These are phyloP conservation scores for Phaeodactylum tricornutum DNA, from an alignment of 108 stramenopile species.

Conservation along the genomic window DNA sequence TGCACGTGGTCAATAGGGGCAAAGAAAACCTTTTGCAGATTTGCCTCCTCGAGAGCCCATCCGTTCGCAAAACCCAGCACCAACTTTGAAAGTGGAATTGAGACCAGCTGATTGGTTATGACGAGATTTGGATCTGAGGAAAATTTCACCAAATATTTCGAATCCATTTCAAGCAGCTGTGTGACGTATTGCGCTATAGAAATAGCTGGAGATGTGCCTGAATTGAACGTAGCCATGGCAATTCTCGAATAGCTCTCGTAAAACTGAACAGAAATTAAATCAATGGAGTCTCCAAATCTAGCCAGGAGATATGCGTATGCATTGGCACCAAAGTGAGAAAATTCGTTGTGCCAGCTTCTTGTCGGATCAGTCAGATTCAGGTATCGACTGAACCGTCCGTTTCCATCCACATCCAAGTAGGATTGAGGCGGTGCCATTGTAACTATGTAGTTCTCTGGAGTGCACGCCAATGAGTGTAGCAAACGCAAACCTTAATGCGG, in stretches of 20 bases:
- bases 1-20: conserved; percentile 19
- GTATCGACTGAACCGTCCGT: conserved; percentile 8
- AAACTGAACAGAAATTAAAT: conserved; percentile 71
- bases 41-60: conserved; percentile 35
- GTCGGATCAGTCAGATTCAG: conserved; percentile 39
- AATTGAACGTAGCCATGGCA: conserved; percentile 25
- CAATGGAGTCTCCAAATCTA: conserved; percentile 56
- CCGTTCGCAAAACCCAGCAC: conserved; percentile 63
- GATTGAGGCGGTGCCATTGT: conserved; percentile 79
- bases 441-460: conserved; percentile 49
- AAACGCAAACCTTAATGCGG: background rate
- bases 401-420: conserved; percentile 53
- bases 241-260: conserved; percentile 77
- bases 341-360: conserved; percentile 33
- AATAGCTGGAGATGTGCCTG: conserved; percentile 10
- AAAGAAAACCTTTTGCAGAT: conserved; percentile 19
- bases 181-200: conserved; percentile 24
- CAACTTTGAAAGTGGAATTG: conserved; percentile 36
- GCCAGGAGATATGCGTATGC: conserved; percentile 68
- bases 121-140: conserved; percentile 16
- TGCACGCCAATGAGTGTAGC: background rate
- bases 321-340: conserved; percentile 65
- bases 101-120: conserved; percentile 10
- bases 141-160: conserved; percentile 19
- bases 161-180: conserved; percentile 4